Evolutionary conservation across 1,139 yeast species (phyloP), one percentile per base, ranked within the genome.

Genomic region (Sugiyamaella japonica): DNA sequence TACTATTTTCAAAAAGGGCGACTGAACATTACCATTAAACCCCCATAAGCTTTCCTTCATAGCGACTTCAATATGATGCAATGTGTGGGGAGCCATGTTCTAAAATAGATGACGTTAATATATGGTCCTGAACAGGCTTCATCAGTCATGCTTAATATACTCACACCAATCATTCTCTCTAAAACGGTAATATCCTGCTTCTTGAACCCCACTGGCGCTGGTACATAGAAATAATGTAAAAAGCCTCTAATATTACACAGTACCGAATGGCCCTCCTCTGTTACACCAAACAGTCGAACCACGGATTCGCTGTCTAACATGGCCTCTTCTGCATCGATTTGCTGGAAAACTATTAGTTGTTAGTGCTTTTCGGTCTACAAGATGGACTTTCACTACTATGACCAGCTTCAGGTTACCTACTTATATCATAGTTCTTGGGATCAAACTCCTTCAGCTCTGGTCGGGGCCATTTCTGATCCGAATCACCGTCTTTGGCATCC

Each of bases 1-100:
- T 50, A 76, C 78, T 12, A 95, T 76, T 68, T 88, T 88, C 69
- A 95, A 79, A 66, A 90, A 93, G 1, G 96, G 93, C 2, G 86
- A 76, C 64, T 86, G 85, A 25, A 79, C 76, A 64, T 85, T 87
- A 59, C 95, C 95, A 57, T 84, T 85, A 68, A 80, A 95, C 5
- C 98, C 98, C 97, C 97, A 91, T 54, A 95, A 84, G 9, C 96
- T 86, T 69, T 91, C 96, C 64, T 88, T 90, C 64, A 78, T 71
- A 7, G 71, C 75, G 4, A 90, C 76, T 58, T 88, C 89, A 25
- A 91, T 76, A 31, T 79, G 78, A 58, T 81, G 79, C 37, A 64
- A 53, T 8, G 58, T 48, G 13, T 54, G 54, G 16, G 62, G 60
- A 13, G 46, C 51, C 3, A 42, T 25, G n/a, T 32, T 36, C 51